A percentile compares a stretch with the other conserved stretches of the same genome.
These are phyloP conservation scores for Halteria grandinella DNA, from an alignment of 73 alveolate genomes.

Conservation along the genomic window DNA sequence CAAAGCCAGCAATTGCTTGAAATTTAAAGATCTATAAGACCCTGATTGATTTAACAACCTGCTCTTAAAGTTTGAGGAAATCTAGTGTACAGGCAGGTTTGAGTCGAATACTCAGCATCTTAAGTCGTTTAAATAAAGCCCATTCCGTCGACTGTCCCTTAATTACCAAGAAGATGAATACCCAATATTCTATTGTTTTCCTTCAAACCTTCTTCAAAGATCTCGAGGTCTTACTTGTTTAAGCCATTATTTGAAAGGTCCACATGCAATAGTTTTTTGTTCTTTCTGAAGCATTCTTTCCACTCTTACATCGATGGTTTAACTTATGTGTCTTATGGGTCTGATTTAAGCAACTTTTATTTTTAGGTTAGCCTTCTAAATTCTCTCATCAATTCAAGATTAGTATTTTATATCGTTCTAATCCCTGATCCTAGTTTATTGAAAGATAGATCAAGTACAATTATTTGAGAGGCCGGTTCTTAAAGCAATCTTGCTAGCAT, in stretches of 20 bases:
- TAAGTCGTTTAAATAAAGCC: constrained; percentile 49
- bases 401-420: constrained; percentile 9
- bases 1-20: constrained; percentile 74
- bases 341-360: too few species aligned
- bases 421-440: constrained; percentile 60
- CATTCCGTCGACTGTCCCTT: constrained; percentile 51
- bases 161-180: constrained; percentile 65
- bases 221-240: constrained; percentile 36
- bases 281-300: constrained; percentile 46
- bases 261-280: constrained; percentile 52
- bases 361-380: too few species aligned
- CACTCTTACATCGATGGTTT: too few species aligned
- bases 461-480: neutral
- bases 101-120: constrained; percentile 10
- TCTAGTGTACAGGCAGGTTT: constrained; percentile 48
- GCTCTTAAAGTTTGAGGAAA: constrained; percentile 34
- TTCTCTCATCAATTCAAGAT: neutral
- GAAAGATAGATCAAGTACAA: constrained; percentile 62
- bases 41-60: constrained; percentile 21
- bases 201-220: constrained; percentile 44
- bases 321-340: too few species aligned
- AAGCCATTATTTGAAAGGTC: constrained; percentile 56
- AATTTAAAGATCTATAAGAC: constrained; percentile 35
- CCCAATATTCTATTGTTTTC: constrained; percentile 65
- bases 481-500: constrained; percentile 24